Conservation (phyloP, 805 yeast species). For the Wickerhamiella australiensis region DNA sequence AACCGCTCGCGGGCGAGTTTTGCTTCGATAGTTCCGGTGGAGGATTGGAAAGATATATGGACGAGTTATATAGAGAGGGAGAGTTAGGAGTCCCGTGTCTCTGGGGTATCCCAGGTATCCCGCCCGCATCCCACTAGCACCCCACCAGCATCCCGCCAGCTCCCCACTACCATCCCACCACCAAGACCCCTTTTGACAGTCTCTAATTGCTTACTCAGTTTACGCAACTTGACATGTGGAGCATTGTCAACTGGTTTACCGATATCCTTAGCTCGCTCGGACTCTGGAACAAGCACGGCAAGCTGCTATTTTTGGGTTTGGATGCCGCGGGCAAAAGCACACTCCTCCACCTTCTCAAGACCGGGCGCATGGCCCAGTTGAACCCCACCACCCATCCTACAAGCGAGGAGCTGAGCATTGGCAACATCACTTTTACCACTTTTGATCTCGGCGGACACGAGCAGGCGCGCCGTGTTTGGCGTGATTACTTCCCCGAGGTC, state of each 20-base stretch:
- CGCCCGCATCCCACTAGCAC: too few species aligned
- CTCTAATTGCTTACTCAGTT: background rate
- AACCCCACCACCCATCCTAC: slow-evolving; percentile 98
- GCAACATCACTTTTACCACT: slow-evolving; percentile 92
- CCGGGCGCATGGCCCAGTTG: slow-evolving; percentile 93
- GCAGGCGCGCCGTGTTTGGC: slow-evolving; percentile 99
- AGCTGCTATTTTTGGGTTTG: slow-evolving; percentile 85
- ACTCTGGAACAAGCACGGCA: slow-evolving; percentile 89
- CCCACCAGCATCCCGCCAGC: too few species aligned
- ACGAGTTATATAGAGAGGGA: background rate
- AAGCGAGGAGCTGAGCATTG: slow-evolving; percentile 94
- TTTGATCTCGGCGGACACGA: slow-evolving; percentile 97
- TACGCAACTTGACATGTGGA: slow-evolving; percentile 9
- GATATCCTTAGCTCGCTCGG: slow-evolving; percentile 71
- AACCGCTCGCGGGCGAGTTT: background rate
- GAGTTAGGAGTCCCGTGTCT: too few species aligned
- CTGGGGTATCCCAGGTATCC: too few species aligned
- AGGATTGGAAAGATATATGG: slow-evolving; percentile 5
- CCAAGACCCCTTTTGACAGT: background rate
- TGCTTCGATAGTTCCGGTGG: background rate
- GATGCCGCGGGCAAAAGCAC: slow-evolving; percentile 98
- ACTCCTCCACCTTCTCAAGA: slow-evolving; percentile 69
- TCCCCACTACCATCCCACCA: too few species aligned
- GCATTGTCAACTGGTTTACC: slow-evolving; percentile 36
- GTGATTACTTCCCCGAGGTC: slow-evolving; percentile 98